Percentiles rank a stretch among this genome's conserved stretches.
phyloP scores from a whole-genome alignment of 352 stramenopile species.

The Phytophthora crassamura region DNA sequence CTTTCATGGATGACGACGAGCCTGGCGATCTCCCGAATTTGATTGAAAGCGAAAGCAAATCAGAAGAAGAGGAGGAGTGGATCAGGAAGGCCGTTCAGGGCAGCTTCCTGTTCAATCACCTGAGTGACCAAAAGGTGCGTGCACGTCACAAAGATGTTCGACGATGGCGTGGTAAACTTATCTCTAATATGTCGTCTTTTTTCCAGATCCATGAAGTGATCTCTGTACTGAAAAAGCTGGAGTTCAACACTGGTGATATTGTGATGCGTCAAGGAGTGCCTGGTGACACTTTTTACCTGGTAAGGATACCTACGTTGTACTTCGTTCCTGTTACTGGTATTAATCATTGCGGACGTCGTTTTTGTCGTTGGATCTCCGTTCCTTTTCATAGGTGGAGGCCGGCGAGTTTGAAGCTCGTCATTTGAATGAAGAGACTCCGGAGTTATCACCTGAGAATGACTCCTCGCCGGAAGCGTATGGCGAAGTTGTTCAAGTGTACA shows the following conservation, averaged over 20 bases:
- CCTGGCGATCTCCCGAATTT: constrained; percentile 23
- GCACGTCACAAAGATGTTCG: too few species aligned
- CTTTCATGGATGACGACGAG: constrained; percentile 47
- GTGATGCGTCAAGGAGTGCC: constrained; percentile 93
- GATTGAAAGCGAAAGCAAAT: constrained; percentile 61
- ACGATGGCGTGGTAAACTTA: too few species aligned
- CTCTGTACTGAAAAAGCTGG: constrained; percentile 83
- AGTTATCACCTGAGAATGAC: constrained; percentile 23
- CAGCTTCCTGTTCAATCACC: constrained; percentile 94
- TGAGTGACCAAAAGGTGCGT: constrained; percentile 86
- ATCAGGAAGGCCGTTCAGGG: constrained; percentile 90
- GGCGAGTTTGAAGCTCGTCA: constrained; percentile 85
- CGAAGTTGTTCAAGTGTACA: constrained; percentile 81
- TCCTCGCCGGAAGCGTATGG: constrained; percentile 52
- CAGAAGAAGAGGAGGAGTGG: constrained; percentile 77
- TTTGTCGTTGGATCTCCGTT: background rate
- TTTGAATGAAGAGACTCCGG: constrained; percentile 38
- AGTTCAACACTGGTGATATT: constrained; percentile 86
- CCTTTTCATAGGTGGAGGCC: constrained; percentile 57
- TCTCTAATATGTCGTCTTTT: background rate
- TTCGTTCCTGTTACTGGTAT: background rate
- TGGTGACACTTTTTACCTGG: constrained; percentile 94
- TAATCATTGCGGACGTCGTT: background rate
- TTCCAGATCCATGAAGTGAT: constrained; percentile 85
- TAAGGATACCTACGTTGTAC: constrained; percentile 31